phyloP scores from a whole-genome alignment of 805 yeast genomes.

The Millerozyma acaciae region DNA sequence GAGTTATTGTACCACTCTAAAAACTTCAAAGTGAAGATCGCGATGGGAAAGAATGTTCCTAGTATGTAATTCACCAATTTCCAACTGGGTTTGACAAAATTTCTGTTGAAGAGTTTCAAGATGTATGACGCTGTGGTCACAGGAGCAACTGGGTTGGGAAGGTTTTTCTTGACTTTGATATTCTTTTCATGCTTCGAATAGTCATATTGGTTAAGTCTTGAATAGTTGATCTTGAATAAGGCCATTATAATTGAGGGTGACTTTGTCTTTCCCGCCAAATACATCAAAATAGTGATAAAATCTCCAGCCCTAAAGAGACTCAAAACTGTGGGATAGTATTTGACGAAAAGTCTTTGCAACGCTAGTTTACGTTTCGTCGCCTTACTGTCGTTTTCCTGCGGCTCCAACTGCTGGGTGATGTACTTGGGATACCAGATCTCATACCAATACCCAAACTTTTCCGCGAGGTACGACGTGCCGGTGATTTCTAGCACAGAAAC shows the following conservation, averaged over 20 bases:
- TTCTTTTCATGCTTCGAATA: slow-evolving; percentile 33
- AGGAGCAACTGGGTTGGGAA: slow-evolving; percentile 35
- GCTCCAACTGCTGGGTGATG: slow-evolving; percentile 43
- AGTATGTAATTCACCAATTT: slow-evolving; percentile 28
- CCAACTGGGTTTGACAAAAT: slow-evolving; percentile 27
- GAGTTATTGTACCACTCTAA: slow-evolving; percentile 92
- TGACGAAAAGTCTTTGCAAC: slow-evolving; percentile 43
- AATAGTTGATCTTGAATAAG: slow-evolving; percentile 58
- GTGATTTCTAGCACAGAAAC: slow-evolving; percentile 58
- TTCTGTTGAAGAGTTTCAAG: slow-evolving; percentile 17
- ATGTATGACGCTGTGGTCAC: slow-evolving; percentile 37
- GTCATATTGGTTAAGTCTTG: slow-evolving; percentile 56
- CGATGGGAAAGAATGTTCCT: slow-evolving; percentile 67
- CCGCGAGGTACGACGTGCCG: slow-evolving; percentile 63
- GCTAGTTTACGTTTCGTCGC: slow-evolving; percentile 26
- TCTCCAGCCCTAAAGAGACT: slow-evolving; percentile 45
- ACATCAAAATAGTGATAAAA: slow-evolving; percentile 57
- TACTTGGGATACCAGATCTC: slow-evolving; percentile 61
- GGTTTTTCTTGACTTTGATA: slow-evolving; percentile 9
- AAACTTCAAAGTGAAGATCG: slow-evolving; percentile 77
- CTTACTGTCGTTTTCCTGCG: slow-evolving; percentile 15
- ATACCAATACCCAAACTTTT: slow-evolving; percentile 61
- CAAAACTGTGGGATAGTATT: slow-evolving; percentile 58
- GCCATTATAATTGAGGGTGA: slow-evolving; percentile 62
- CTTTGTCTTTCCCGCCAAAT: slow-evolving; percentile 61